These are phyloP conservation scores for Microbotryomycetes sp. DNA, from an alignment of 1,284 basidiomycete species.

Conservation along the genomic window DNA sequence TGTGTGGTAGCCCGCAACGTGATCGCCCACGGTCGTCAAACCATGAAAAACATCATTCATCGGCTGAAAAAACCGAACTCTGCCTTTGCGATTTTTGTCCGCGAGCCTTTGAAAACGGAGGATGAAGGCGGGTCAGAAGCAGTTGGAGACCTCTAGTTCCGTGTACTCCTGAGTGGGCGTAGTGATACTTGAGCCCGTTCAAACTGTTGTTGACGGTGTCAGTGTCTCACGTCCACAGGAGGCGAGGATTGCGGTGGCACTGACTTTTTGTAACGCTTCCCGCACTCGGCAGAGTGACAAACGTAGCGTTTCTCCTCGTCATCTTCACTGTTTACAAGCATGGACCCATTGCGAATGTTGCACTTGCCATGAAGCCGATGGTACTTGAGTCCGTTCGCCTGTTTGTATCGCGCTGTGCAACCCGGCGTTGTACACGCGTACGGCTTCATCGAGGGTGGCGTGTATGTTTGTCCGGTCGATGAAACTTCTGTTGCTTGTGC, in stretches of 20 bases:
- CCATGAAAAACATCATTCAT: too few relatives aligned
- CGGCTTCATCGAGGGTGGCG: conserved; percentile 54
- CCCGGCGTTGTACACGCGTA: conserved; percentile 93
- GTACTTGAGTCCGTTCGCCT: conserved; percentile 91
- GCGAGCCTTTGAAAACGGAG: too few relatives aligned
- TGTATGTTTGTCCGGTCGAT: neutral
- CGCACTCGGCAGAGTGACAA: conserved; percentile 72
- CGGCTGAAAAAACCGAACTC: too few relatives aligned
- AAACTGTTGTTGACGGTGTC: neutral
- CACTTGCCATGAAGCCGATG: conserved; percentile 90
- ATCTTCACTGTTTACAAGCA: conserved; percentile 45
- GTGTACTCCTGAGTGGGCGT: neutral
- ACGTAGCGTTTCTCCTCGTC: conserved; percentile 68
- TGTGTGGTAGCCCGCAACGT: too few relatives aligned
- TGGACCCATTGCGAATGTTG: conserved; percentile 64
- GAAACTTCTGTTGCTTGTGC: neutral
- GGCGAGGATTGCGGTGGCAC: too few relatives aligned
- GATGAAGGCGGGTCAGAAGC: too few relatives aligned
- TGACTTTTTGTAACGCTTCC: conserved; percentile 81
- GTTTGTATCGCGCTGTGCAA: conserved; percentile 97
- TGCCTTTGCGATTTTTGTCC: too few relatives aligned
- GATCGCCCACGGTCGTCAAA: too few relatives aligned
- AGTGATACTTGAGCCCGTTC: neutral
- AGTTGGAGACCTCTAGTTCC: too few relatives aligned
- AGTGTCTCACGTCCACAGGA: neutral